These are phyloP conservation scores for Catharanthus roseus DNA, from an alignment of 257 asterid genomes.

Conservation along the genomic window DNA sequence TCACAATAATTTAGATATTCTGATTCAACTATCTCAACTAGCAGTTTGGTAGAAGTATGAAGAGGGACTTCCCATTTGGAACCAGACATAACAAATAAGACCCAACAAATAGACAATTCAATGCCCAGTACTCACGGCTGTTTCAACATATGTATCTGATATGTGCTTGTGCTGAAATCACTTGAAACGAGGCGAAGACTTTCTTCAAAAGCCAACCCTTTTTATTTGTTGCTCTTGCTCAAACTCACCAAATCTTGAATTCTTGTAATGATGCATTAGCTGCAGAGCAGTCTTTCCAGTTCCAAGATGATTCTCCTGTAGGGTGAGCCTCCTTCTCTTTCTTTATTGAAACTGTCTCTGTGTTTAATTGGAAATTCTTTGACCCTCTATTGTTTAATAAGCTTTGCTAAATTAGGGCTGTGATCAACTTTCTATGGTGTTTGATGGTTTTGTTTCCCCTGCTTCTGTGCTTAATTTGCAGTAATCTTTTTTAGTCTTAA, in stretches of 20 bases:
- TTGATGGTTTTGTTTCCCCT: background rate
- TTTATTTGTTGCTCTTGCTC: background rate
- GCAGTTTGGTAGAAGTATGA: no score
- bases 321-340: background rate
- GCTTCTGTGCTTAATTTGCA: background rate
- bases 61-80: no score
- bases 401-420: background rate
- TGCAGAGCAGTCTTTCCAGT: background rate
- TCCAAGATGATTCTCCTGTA: background rate
- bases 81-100: no score
- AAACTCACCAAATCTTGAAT: background rate
- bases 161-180: no score
- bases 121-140: no score
- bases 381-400: background rate
- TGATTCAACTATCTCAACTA: no score
- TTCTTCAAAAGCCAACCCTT: background rate
- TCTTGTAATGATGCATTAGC: background rate
- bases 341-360: background rate
- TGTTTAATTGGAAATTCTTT: background rate
- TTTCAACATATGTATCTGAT: no score
- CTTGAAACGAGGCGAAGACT: background rate
- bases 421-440: background rate
- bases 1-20: no score
- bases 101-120: no score
- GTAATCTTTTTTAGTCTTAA: background rate